Percentiles rank a stretch among this genome's conserved stretches.
These are phyloP conservation scores for Wolfiporia cocos DNA, from an alignment of 1,284 basidiomycete genomes.

Conservation along the genomic window DNA sequence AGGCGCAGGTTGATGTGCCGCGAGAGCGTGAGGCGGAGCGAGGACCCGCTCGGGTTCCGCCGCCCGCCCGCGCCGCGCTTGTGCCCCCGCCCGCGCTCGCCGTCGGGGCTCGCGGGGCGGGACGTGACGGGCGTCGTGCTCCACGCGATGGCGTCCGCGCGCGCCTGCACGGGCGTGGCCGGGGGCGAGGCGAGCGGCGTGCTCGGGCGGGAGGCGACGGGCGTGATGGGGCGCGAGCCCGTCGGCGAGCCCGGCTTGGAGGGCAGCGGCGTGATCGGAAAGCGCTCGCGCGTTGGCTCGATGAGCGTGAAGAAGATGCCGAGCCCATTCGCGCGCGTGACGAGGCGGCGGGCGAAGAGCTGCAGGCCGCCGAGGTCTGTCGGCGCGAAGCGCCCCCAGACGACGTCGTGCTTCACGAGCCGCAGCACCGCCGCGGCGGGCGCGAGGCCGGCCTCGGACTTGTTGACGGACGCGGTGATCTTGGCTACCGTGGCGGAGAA, in stretches of 20 bases:
- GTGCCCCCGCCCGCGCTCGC: constrained; percentile 1
- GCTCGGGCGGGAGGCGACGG: constrained; percentile 21
- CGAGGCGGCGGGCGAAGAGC: constrained; percentile 40
- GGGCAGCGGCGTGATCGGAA: constrained; percentile 45
- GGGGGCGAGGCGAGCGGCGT: constrained; percentile 5
- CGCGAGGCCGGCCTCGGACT: constrained; percentile 50
- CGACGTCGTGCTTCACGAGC: constrained; percentile 57
- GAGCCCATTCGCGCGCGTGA: constrained; percentile 61
- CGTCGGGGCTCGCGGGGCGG: constrained; percentile 2
- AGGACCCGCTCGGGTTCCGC: constrained; percentile 6
- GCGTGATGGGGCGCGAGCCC: constrained; percentile 5
- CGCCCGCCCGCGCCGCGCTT: constrained; percentile 7
- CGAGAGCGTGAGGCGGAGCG: constrained; percentile 17
- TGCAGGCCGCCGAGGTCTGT: constrained; percentile 54
- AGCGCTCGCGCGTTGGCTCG: constrained; percentile 52
- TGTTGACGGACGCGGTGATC: constrained; percentile 33
- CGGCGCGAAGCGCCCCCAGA: constrained; percentile 60
- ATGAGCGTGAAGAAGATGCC: constrained; percentile 57
- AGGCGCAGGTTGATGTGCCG: constrained; percentile 16
- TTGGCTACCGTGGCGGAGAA: constrained; percentile 34
- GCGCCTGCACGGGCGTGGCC: constrained; percentile 1
- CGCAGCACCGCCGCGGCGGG: constrained; percentile 48
- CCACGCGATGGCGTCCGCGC: constrained; percentile 1
- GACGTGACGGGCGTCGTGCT: constrained; percentile 2
- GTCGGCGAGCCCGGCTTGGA: constrained; percentile 36